Conservation (phyloP, 2,329 filamentous ascomycete genomes). For the Graphiopsis chlorocephala region DNA sequence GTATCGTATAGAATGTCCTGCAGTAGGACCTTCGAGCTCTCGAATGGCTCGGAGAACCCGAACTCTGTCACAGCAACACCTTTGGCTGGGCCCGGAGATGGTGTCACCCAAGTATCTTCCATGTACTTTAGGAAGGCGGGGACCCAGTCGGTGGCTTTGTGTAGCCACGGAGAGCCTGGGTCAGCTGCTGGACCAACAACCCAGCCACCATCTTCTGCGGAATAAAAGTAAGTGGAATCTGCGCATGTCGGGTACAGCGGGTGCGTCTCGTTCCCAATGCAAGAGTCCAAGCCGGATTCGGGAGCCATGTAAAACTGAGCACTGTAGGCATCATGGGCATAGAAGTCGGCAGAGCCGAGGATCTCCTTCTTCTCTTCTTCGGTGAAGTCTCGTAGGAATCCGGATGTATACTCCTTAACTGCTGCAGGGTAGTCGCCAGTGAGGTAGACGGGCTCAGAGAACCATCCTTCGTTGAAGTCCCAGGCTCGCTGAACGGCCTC, state of each 20-base stretch:
- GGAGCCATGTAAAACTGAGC: constrained; percentile 36
- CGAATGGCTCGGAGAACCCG: constrained; percentile 38
- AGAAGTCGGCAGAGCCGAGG: constrained; percentile 36
- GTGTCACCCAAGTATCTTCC: constrained; percentile 28
- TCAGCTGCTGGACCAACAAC: constrained; percentile 34
- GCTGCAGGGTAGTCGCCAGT: constrained; percentile 45
- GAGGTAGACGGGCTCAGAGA: constrained; percentile 44
- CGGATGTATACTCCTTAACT: constrained; percentile 36
- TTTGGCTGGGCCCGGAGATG: constrained; percentile 14
- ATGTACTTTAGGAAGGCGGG: constrained; percentile 35
- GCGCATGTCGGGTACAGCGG: constrained; percentile 36
- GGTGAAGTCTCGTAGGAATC: constrained; percentile 35
- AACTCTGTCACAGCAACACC: constrained; percentile 39
- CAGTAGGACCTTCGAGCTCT: constrained; percentile 31
- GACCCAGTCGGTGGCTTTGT: constrained; percentile 37
- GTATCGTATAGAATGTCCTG: constrained; percentile 33
- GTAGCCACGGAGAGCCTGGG: constrained; percentile 33
- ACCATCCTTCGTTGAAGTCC: constrained; percentile 43
- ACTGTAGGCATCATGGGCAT: constrained; percentile 39
- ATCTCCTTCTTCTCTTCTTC: constrained; percentile 33
- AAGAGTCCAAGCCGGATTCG: constrained; percentile 37
- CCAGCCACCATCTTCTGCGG: constrained; percentile 30
- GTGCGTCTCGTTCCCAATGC: constrained; percentile 34
- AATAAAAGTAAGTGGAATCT: constrained; percentile 35
- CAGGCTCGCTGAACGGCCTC: constrained; percentile 35